phyloP scores from a whole-genome alignment of 2,329 filamentous ascomycete genomes.

The Penicillium sp. region DNA sequence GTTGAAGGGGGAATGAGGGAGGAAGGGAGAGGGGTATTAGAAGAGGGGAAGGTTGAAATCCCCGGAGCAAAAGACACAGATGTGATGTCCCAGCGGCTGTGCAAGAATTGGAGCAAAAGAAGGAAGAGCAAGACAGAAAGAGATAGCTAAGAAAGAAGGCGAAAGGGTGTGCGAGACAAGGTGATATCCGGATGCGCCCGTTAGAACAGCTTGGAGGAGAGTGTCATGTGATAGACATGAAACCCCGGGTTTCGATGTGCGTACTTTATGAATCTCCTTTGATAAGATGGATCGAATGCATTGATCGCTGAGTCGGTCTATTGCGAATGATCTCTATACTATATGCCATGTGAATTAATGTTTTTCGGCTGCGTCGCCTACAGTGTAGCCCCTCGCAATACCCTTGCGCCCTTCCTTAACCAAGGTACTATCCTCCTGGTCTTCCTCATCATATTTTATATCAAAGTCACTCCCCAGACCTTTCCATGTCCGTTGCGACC shows the following conservation, averaged over 20 bases:
- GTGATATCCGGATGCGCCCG: slow-evolving; percentile 22
- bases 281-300: slow-evolving; percentile 1
- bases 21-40: slow-evolving; percentile 12
- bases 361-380: slow-evolving; percentile 56
- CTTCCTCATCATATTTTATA: slow-evolving; percentile 57
- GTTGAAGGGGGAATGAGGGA: slow-evolving; percentile 18
- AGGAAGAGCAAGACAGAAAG: neutral
- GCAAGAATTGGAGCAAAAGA: neutral
- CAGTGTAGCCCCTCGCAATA: slow-evolving; percentile 81
- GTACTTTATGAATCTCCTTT: neutral
- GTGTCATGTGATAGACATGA: slow-evolving; percentile 25
- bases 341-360: slow-evolving; percentile 25
- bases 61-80: slow-evolving; percentile 4
- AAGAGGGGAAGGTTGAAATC: slow-evolving; percentile 5
- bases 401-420: slow-evolving; percentile 85
- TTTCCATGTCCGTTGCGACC: slow-evolving; percentile 81
- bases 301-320: slow-evolving; percentile 5
- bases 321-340: slow-evolving; percentile 6
- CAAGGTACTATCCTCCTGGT: slow-evolving; percentile 53
- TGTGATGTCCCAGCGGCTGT: neutral
- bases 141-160: neutral
- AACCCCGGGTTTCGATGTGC: slow-evolving; percentile 8
- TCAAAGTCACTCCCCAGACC: slow-evolving; percentile 84
- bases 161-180: slow-evolving; percentile 4
- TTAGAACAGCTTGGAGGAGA: slow-evolving; percentile 8